Base-by-base conservation (phyloP, 164 flowering plant genomes). In the Cinnamomum micranthum region DNA sequence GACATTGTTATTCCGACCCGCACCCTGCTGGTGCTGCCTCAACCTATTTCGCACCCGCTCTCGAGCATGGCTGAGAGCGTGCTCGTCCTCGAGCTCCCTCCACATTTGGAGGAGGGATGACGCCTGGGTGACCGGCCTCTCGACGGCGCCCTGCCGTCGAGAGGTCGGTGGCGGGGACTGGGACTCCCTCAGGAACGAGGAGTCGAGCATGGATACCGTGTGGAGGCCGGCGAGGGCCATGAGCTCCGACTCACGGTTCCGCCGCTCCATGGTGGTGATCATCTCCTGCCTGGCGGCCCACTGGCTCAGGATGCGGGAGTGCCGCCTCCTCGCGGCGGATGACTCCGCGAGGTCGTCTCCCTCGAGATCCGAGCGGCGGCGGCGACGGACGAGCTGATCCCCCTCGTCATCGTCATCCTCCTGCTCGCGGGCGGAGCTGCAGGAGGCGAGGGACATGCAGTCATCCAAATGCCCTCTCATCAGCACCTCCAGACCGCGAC, bases 261-360 rank as follows among this genome's bases (percentile, higher is more conserved):
- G 83, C 85, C 97, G 90, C 87, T 96, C 99, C 47, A 96, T 88
- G 0, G 99, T 92, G 0, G 99, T 94, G 15, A 96, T 90, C 98
- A 96, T 96, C 76, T 94, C 97, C 82, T 96, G 99, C 66, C 98
- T 73, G 0, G 97, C 98, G 55, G 95, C 99, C 99, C 98, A 96
- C 74, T 93, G 76, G 74, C 95, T 87, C 85, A 96, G 87, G 75
- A 94, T 89, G 68, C 94, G 82, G 0, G 99, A 91, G 51, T 90
- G 97, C 28, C 96, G 88, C 77, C 98, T 80, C 75, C 98, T 81
- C 0, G 98, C 97, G 50, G 97, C 97, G 1, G 99, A 96, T 13
- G 98, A 89, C 83, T 94, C 98, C 0, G 97, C 98, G 67, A 96
- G 80, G 73, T 94, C 97, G 83, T 91, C 98, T 12, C 94, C 97